These are phyloP conservation scores for Xerocomus cyaneibrunnescens DNA, from an alignment of 1,284 basidiomycete genomes.

Conservation along the genomic window DNA sequence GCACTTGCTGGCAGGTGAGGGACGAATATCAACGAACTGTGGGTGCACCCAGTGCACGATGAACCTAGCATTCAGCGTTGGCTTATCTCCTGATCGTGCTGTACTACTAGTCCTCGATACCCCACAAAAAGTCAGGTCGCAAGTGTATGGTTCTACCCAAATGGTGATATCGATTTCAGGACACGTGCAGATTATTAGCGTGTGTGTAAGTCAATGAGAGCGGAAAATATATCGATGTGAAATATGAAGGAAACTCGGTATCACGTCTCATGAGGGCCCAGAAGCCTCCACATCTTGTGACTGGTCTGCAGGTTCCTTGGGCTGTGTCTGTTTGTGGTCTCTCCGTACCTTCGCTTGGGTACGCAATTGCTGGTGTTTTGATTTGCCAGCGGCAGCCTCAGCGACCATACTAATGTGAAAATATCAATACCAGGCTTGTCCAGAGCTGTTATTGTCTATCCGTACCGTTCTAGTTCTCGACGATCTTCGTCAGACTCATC, in stretches of 20 bases:
- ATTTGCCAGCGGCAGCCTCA: slow-evolving; percentile 65
- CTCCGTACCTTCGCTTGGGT: slow-evolving; percentile 40
- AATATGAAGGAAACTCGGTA: slow-evolving; percentile 12
- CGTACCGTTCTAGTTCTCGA: slow-evolving; percentile 84
- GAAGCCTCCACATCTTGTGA: slow-evolving; percentile 15
- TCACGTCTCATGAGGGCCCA: slow-evolving; percentile 11
- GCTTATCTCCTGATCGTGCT: slow-evolving; percentile 4
- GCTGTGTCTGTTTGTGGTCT: slow-evolving; percentile 32
- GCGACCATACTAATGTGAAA: slow-evolving; percentile 58
- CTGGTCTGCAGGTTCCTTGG: slow-evolving; percentile 21
- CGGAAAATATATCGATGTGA: slow-evolving; percentile 21
- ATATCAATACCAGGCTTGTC: slow-evolving; percentile 3
- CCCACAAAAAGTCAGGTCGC: slow-evolving; percentile 5
- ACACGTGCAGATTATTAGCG: slow-evolving; percentile 25
- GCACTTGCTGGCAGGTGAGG: slow-evolving; percentile 31
- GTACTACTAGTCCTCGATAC: slow-evolving; percentile 21
- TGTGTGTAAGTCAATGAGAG: slow-evolving; percentile 11
- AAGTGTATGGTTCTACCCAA: slow-evolving; percentile 18
- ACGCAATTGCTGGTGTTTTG: slow-evolving; percentile 50
- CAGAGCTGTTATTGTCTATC: not conserved
- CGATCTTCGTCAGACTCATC: slow-evolving; percentile 92
- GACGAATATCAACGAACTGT: slow-evolving; percentile 30
- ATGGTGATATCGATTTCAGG: slow-evolving; percentile 8
- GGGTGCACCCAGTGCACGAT: slow-evolving; percentile 5
- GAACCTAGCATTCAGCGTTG: slow-evolving; percentile 1